Evolutionary conservation across 495 filamentous ascomycete species (phyloP).

Genomic region (Aspergillus conjunctus): DNA sequence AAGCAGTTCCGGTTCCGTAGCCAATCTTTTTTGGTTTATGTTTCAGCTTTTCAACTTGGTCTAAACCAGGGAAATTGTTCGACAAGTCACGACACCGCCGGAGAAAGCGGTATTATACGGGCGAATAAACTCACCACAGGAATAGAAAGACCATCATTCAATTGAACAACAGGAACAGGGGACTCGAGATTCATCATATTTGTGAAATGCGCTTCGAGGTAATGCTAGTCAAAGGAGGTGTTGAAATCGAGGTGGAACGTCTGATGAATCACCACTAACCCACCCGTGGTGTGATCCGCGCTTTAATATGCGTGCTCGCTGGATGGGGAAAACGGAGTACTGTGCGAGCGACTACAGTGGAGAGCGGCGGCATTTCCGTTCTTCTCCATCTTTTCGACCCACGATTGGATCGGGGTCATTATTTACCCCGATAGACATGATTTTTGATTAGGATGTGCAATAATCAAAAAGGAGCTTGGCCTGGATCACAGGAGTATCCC

Average conservation of each 20-base stretch:
- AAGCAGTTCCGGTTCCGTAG: constrained; percentile 70
- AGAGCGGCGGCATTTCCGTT: not conserved
- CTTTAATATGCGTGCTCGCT: not conserved
- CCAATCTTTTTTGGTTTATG: constrained; percentile 54
- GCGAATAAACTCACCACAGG: constrained; percentile 60
- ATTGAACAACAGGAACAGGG: constrained; percentile 54
- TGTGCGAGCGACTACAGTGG: not conserved
- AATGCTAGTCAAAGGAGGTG: too few species aligned
- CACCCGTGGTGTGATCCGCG: not conserved
- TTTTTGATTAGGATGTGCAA: too few species aligned
- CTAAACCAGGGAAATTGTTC: not conserved
- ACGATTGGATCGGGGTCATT: not conserved
- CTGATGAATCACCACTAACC: not conserved
- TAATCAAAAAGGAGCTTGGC: too few species aligned
- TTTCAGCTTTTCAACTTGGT: constrained; percentile 15
- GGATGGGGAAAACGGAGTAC: not conserved
- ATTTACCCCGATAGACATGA: not conserved
- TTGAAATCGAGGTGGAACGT: too few species aligned
- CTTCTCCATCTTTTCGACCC: not conserved
- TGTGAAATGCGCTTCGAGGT: not conserved
- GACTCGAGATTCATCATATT: constrained; percentile 15
- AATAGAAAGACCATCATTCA: constrained; percentile 73
- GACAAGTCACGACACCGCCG: too few species aligned
- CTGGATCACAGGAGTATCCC: too few species aligned
- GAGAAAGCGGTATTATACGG: not conserved